Evolutionary conservation across 169 alveolate genomes (phyloP).

Genomic region (Cardiosporidium cionae): DNA sequence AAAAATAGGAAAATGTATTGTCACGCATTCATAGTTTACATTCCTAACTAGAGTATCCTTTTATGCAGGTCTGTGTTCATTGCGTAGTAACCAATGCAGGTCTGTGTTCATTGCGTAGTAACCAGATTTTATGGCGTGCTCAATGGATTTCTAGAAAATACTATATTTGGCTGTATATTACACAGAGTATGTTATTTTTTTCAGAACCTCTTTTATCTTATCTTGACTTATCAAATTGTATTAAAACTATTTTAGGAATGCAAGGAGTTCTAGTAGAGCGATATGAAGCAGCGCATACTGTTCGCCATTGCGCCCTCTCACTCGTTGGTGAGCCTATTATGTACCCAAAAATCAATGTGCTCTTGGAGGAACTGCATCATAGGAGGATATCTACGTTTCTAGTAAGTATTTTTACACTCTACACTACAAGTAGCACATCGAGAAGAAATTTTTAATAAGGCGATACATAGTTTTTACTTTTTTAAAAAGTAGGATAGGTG

Average conservation of each 20-base stretch:
- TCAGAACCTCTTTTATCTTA: background rate
- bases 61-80: too few relatives aligned
- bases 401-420: conserved; percentile 17
- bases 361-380: conserved; percentile 60
- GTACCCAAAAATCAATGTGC: conserved; percentile 74
- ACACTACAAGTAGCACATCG: background rate
- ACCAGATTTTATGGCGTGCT: too few relatives aligned
- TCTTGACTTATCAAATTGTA: background rate
- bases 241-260: background rate
- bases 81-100: too few relatives aligned
- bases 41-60: too few relatives aligned
- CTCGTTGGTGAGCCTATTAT: conserved; percentile 84
- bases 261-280: background rate
- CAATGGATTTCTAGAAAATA: too few relatives aligned
- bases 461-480: background rate
- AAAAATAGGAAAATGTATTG: too few relatives aligned
- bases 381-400: conserved; percentile 66
- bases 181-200: too few relatives aligned
- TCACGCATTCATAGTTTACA: too few relatives aligned
- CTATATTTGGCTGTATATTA: too few relatives aligned
- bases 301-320: conserved; percentile 70
- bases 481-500: background rate
- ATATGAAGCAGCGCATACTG: conserved; percentile 1
- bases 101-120: too few relatives aligned
- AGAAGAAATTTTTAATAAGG: background rate